phyloP scores from a whole-genome alignment of 768 basidiomycete species.

The Boletus eberwhitei region DNA sequence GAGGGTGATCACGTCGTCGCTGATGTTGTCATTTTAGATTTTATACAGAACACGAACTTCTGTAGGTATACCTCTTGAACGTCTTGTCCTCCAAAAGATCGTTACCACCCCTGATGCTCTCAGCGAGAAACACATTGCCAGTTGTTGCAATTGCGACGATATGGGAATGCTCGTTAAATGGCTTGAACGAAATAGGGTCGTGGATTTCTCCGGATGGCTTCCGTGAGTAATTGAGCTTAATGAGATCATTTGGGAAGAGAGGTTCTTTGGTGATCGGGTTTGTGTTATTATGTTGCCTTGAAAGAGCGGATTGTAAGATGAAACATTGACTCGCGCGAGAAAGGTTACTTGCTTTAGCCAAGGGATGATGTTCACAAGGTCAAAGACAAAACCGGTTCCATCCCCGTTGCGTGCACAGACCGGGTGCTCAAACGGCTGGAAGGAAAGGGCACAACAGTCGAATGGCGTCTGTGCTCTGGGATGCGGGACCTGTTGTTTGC shows the following conservation, averaged over 20 bases:
- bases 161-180: slow-evolving; percentile 94
- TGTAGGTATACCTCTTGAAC: slow-evolving; percentile 68
- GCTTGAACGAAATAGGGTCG: slow-evolving; percentile 97
- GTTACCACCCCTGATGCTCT: slow-evolving; percentile 80
- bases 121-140: slow-evolving; percentile 90
- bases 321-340: slow-evolving; percentile 1
- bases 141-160: slow-evolving; percentile 88
- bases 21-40: slow-evolving; percentile 25
- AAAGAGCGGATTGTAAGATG: slow-evolving; percentile 11
- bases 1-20: slow-evolving; percentile 88
- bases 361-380: slow-evolving; percentile 88
- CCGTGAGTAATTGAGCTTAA: slow-evolving; percentile 76
- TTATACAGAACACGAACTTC: background rate
- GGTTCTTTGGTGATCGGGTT: slow-evolving; percentile 75
- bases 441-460: slow-evolving; percentile 89
- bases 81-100: slow-evolving; percentile 85
- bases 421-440: slow-evolving; percentile 85
- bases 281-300: slow-evolving; percentile 76
- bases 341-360: slow-evolving; percentile 75
- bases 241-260: slow-evolving; percentile 67
- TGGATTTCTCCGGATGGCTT: slow-evolving; percentile 86
- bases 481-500: slow-evolving; percentile 66
- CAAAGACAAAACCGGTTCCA: slow-evolving; percentile 79
- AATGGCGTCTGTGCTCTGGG: slow-evolving; percentile 70
- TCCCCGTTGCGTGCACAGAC: slow-evolving; percentile 84